Conservation (phyloP, 345 rosid genomes). For the Melastoma malabathricum region DNA sequence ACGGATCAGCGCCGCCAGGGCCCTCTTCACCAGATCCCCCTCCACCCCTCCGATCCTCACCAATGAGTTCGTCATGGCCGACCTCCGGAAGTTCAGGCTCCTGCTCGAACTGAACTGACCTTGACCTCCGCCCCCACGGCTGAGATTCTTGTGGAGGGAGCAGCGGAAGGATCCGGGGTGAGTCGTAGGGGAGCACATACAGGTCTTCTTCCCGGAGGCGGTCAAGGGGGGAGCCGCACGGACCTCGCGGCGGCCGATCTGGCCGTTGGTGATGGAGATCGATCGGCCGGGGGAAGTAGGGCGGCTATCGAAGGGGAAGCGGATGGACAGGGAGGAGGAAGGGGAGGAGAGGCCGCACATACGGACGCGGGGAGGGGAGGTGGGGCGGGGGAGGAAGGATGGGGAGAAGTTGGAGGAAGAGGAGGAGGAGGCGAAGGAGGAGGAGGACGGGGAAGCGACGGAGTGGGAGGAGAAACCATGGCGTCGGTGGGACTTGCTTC, state of each 20-base stretch:
- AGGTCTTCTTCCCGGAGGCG: slow-evolving; percentile 20
- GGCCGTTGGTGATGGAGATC: slow-evolving; percentile 14
- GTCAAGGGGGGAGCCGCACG: slow-evolving; percentile 7
- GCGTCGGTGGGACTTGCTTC: no score
- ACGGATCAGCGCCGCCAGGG: slow-evolving; percentile 68
- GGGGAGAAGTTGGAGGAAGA: slow-evolving; percentile 17
- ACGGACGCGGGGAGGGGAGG: slow-evolving; percentile 21
- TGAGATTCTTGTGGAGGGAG: slow-evolving; percentile 22
- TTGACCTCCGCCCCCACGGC: slow-evolving; percentile 1
- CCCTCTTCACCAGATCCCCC: slow-evolving; percentile 84
- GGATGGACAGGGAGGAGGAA: slow-evolving; percentile 19
- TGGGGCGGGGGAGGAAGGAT: slow-evolving; percentile 19
- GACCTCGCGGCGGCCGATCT: slow-evolving; percentile 8
- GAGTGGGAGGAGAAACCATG: no score
- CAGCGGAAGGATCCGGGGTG: slow-evolving; percentile 50
- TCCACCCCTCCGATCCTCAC: slow-evolving; percentile 93
- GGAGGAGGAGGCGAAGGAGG: slow-evolving; percentile 26
- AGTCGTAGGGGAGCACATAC: slow-evolving; percentile 40
- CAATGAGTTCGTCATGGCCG: slow-evolving; percentile 55
- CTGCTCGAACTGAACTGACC: slow-evolving; percentile 14
- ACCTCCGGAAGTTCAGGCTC: slow-evolving; percentile 29
- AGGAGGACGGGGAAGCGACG: slow-evolving; percentile 3
- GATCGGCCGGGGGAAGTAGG: slow-evolving; percentile 22
- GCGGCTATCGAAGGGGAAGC: slow-evolving; percentile 22
- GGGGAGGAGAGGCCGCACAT: slow-evolving; percentile 6